A percentile compares a stretch with the other conserved stretches of the same genome.
Conservation (phyloP, 495 filamentous ascomycete species). For the Penicillium nucicola region DNA sequence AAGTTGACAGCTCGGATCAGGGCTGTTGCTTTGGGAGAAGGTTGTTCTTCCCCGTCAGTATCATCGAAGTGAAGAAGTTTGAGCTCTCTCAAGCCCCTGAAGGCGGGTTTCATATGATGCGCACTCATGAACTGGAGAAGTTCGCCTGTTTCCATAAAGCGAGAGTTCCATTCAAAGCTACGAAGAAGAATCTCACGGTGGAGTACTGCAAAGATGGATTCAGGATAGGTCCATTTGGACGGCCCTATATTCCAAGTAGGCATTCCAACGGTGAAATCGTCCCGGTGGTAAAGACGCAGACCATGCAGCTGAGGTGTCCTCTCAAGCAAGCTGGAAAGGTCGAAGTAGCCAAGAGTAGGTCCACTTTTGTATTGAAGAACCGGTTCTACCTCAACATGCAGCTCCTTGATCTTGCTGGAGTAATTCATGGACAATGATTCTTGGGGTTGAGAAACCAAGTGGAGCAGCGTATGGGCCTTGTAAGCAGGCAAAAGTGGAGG, state of each 20-base stretch:
- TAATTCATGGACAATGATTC: constrained; percentile 51
- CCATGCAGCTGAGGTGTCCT: constrained; percentile 40
- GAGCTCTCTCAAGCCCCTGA: constrained; percentile 57
- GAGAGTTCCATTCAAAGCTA: constrained; percentile 77
- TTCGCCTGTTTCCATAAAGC: constrained; percentile 51
- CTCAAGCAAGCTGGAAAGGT: constrained; percentile 39
- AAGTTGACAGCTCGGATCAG: constrained; percentile 55
- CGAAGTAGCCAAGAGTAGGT: constrained; percentile 44
- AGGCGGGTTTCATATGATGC: constrained; percentile 56
- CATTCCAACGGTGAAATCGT: constrained; percentile 32
- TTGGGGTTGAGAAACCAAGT: constrained; percentile 41
- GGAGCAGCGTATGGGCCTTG: constrained; percentile 47
- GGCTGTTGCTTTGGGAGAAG: constrained; percentile 36
- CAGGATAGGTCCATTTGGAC: constrained; percentile 62
- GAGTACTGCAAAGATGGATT: constrained; percentile 55
- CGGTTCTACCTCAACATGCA: constrained; percentile 61
- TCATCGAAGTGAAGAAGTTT: constrained; percentile 60
- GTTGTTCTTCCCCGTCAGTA: constrained; percentile 2
- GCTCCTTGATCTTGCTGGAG: constrained; percentile 62
- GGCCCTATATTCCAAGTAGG: constrained; percentile 22
- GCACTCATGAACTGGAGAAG: constrained; percentile 48
- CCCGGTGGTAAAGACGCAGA: constrained; percentile 38
- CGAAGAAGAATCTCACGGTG: constrained; percentile 47
- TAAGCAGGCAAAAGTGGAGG: constrained; percentile 58
- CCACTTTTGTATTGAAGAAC: constrained; percentile 43